A percentile compares a stretch with the other conserved stretches of the same genome.
Conservation (phyloP, 352 stramenopile genomes). For the Aphanomyces cochlioides region DNA sequence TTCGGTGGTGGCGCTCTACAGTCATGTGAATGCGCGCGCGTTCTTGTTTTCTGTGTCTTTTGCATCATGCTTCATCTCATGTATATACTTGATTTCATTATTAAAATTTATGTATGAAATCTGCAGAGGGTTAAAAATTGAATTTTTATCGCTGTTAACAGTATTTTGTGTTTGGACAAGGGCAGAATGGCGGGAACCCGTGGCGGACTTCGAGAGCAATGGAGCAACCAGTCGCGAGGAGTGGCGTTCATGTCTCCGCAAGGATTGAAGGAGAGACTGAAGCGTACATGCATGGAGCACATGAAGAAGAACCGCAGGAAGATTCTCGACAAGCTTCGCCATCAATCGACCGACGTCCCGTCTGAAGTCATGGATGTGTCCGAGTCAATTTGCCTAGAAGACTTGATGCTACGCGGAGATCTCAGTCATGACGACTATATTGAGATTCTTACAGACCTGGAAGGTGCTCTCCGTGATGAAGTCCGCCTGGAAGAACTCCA, state of each 20-base stretch:
- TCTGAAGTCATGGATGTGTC: conserved; percentile 30
- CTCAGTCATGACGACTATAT: conserved; percentile 69
- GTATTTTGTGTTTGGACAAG: not conserved
- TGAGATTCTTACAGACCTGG: conserved; percentile 66
- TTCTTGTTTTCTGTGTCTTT: too few species aligned
- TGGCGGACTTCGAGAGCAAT: conserved; percentile 12
- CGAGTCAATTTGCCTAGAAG: conserved; percentile 40
- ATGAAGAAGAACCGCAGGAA: conserved; percentile 55
- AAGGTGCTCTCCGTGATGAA: conserved; percentile 59
- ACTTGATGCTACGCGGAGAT: conserved; percentile 53
- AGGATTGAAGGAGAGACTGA: conserved; percentile 59
- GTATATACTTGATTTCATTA: too few species aligned
- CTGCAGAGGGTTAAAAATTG: too few species aligned
- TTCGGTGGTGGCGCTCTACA: too few species aligned
- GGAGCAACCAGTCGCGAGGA: not conserved
- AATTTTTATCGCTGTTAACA: too few species aligned
- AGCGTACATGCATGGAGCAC: conserved; percentile 63
- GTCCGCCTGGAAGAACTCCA: conserved; percentile 35
- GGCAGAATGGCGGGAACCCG: conserved; percentile 18
- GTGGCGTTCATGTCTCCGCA: conserved; percentile 26
- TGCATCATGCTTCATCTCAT: too few species aligned
- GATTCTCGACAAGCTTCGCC: conserved; percentile 61
- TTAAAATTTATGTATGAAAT: too few species aligned
- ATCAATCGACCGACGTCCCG: conserved; percentile 52
- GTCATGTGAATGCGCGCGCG: too few species aligned